A percentile compares a stretch with the other conserved stretches of the same genome.
Conservation (phyloP, 2,329 filamentous ascomycete species). For the Cercospora nicotianae region DNA sequence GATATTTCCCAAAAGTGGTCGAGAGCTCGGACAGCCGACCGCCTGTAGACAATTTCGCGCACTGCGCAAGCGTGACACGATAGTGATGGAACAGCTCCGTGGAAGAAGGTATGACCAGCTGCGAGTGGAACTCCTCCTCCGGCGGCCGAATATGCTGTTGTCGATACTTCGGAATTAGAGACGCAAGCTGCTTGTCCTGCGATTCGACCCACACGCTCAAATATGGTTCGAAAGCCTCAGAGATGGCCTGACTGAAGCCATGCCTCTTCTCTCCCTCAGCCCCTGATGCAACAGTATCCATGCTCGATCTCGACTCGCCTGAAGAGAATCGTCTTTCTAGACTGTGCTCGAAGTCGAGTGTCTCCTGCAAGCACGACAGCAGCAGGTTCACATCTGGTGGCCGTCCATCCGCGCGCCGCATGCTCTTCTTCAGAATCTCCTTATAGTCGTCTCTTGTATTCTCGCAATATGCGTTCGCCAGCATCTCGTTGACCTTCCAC, state of each 20-base stretch:
- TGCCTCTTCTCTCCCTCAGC: constrained; percentile 65
- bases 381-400: constrained; percentile 87
- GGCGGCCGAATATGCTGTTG: constrained; percentile 73
- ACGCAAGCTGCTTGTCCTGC: constrained; percentile 82
- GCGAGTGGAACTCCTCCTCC: constrained; percentile 89
- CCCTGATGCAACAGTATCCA: constrained; percentile 78
- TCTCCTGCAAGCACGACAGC: constrained; percentile 88
- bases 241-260: constrained; percentile 86
- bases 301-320: constrained; percentile 65
- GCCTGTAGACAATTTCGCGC: constrained; percentile 93
- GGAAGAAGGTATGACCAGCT: constrained; percentile 87
- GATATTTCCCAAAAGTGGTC: constrained; percentile 82
- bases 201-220: constrained; percentile 96
- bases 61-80: constrained; percentile 87
- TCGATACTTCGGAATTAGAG: constrained; percentile 84
- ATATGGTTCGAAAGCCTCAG: constrained; percentile 95
- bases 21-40: constrained; percentile 81
- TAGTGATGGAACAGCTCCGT: constrained; percentile 98
- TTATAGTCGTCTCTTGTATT: constrained; percentile 95
- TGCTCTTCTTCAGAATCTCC: constrained; percentile 83
- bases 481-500: constrained; percentile 87
- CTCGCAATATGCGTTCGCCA: constrained; percentile 92
- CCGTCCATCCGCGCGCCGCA: constrained; percentile 73
- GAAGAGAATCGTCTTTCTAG: constrained; percentile 80
- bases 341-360: constrained; percentile 91